These are phyloP conservation scores for Cyberlindnera meyerae DNA, from an alignment of 805 yeast genomes.

Conservation along the genomic window DNA sequence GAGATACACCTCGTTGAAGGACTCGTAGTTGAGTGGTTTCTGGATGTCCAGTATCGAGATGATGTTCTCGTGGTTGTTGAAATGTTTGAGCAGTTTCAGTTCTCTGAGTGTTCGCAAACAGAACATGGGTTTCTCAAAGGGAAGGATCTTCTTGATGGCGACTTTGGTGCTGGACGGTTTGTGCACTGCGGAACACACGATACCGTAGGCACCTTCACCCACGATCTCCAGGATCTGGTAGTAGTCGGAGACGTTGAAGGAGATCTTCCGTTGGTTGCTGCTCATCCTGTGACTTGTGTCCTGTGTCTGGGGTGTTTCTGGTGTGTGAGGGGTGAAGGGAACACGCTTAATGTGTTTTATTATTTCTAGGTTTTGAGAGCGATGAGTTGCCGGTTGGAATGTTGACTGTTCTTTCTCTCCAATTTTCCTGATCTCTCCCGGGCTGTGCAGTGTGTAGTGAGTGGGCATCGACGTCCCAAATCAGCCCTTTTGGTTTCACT, in stretches of 20 bases:
- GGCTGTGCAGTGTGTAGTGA: no score
- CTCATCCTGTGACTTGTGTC: no score
- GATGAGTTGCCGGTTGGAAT: no score
- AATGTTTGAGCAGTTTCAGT: slow-evolving; percentile 57
- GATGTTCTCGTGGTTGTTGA: slow-evolving; percentile 68
- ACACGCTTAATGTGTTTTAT: no score
- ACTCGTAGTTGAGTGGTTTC: slow-evolving; percentile 53
- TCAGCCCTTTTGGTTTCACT: no score
- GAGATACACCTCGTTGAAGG: slow-evolving; percentile 65
- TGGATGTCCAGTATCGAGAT: slow-evolving; percentile 63
- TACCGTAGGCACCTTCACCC: slow-evolving; percentile 83
- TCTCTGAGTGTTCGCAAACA: slow-evolving; percentile 71
- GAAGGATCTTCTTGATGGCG: slow-evolving; percentile 74
- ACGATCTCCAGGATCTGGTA: slow-evolving; percentile 56
- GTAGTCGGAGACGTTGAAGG: slow-evolving; percentile 59
- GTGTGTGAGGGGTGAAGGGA: no score
- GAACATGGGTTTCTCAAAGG: slow-evolving; percentile 60
- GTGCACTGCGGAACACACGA: slow-evolving; percentile 67
- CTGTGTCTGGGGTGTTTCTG: no score
- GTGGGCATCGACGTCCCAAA: no score
- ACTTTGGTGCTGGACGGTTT: slow-evolving; percentile 56
- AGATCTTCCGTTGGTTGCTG: slow-evolving; percentile 37
- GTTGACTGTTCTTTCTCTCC: no score
- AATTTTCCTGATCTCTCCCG: no score
- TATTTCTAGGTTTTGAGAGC: no score